These are phyloP conservation scores for Ministeria vibrans DNA, from an alignment of 78 protist genomes.

Conservation along the genomic window DNA sequence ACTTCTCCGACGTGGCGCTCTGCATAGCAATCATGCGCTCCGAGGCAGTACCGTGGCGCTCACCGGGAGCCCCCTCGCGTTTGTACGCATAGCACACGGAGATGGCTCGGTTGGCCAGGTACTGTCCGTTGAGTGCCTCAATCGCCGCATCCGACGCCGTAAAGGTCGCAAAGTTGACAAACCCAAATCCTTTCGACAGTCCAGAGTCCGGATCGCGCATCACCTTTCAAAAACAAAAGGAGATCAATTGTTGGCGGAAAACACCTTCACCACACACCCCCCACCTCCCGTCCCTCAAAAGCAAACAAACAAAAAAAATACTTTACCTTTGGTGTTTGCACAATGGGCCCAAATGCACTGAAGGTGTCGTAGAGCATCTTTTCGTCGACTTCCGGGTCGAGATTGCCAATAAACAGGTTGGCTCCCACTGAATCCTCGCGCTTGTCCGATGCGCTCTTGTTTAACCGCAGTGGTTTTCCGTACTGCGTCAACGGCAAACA, in stretches of 20 bases:
- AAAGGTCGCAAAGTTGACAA: slow-evolving; percentile 87
- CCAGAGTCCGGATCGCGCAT: slow-evolving; percentile 91
- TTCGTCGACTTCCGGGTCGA: slow-evolving; percentile 92
- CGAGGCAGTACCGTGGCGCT: background rate
- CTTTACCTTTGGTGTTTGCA: slow-evolving; percentile 53
- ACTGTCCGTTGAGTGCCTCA: slow-evolving; percentile 72
- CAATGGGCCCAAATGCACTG: slow-evolving; percentile 84
- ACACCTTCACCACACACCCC: no score
- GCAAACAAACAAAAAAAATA: background rate
- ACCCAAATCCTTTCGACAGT: slow-evolving; percentile 88
- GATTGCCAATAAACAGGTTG: slow-evolving; percentile 91
- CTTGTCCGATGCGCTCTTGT: slow-evolving; percentile 38
- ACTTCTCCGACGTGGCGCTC: background rate
- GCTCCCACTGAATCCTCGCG: slow-evolving; percentile 47
- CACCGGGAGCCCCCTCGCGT: slow-evolving; percentile 10
- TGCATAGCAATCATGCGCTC: slow-evolving; percentile 27
- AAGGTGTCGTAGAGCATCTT: slow-evolving; percentile 93
- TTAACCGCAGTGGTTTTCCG: slow-evolving; percentile 87
- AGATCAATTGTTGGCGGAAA: no score
- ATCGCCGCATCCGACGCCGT: slow-evolving; percentile 72
- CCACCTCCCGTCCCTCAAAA: no score
- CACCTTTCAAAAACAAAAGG: slow-evolving; percentile 48
- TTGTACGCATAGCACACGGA: slow-evolving; percentile 14
- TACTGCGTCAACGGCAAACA: no score
- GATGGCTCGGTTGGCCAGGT: slow-evolving; percentile 17